Evolutionary conservation across 2,329 filamentous ascomycete genomes (phyloP), one percentile per base, ranked within the genome.

Genomic region (Ophiocordyceps unilateralis): DNA sequence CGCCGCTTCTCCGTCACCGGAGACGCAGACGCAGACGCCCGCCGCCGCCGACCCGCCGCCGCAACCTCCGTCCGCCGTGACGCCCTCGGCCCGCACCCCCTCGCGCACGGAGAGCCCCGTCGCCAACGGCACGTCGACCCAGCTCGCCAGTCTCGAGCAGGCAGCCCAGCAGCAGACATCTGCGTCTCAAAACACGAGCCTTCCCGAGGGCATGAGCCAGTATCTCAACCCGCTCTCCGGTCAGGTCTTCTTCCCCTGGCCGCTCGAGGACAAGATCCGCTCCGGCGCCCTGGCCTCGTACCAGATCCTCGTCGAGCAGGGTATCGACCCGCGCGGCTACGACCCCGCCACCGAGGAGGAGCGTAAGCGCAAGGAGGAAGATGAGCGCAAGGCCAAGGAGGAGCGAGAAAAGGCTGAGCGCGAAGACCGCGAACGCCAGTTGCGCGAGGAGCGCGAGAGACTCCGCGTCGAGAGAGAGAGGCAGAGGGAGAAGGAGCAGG

Each of bases 191-290:
- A 55, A 54, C 41, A 68, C 65, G 1, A 62, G 56, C 5, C 63
- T 77, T 1, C 73, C 73, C 1, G 62, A 67, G 26, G 58, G 63
- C 42, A 61, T 73, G 46, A 63, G 59, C 42, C 62, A 64, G 43
- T 68, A 66, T 49, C 56, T 76, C 39, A 77, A 81, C 52, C 72
- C 75, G 0, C 58, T 70, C 17, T 68, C 68, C 9, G 68, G 71
- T 10, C 65, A 70, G 32, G 55, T 66, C n/a, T 93, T 87, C 63
- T 70, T 77, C 40, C 84, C 85, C 1, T 93, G 84, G 84, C 84
- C 84, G 1, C 67, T 66, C 23, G 77, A 84, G 48, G 74, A 80
- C 26, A 72, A 76, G 46, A 83, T 91, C 48, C 72, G 76, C 26
- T 64, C 66, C 15, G 83, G 85, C 30, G 77, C 78, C 2, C 65